Percentiles rank a stretch among this genome's conserved stretches.
Evolutionary conservation across 495 filamentous ascomycete genomes (phyloP).

Genomic region (Neurospora sp.): DNA sequence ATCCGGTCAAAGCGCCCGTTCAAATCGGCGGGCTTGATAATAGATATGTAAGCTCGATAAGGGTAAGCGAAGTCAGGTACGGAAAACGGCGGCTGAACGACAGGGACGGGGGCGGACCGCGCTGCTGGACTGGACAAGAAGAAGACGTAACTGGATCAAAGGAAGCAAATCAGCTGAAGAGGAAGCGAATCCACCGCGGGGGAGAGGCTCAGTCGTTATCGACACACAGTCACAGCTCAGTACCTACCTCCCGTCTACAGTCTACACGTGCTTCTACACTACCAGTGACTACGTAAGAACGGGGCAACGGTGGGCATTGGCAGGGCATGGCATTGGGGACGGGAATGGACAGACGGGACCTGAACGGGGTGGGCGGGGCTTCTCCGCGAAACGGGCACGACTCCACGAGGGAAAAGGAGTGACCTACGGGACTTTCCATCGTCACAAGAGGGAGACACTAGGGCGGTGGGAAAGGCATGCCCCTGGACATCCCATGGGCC

Average conservation of each 20-base stretch:
- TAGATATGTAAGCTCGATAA: neutral
- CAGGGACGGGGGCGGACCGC: neutral
- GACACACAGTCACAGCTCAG: neutral
- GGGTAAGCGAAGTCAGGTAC: neutral
- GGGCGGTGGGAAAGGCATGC: neutral
- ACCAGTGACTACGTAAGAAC: neutral
- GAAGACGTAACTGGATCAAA: neutral
- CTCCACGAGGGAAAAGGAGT: neutral
- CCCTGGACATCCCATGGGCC: neutral
- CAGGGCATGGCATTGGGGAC: neutral
- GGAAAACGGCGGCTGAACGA: neutral
- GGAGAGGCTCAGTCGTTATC: neutral
- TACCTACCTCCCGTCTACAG: neutral
- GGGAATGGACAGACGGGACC: neutral
- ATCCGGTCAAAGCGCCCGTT: neutral
- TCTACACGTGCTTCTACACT: neutral
- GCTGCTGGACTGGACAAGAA: neutral
- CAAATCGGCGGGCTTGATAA: neutral
- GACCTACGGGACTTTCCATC: neutral
- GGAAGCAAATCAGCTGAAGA: neutral
- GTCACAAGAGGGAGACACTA: neutral
- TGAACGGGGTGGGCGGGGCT: neutral
- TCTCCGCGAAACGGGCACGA: neutral
- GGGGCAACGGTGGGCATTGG: neutral
- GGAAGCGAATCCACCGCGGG: neutral